Conservation (phyloP, 768 basidiomycete species). For the Lyophyllum atratum region DNA sequence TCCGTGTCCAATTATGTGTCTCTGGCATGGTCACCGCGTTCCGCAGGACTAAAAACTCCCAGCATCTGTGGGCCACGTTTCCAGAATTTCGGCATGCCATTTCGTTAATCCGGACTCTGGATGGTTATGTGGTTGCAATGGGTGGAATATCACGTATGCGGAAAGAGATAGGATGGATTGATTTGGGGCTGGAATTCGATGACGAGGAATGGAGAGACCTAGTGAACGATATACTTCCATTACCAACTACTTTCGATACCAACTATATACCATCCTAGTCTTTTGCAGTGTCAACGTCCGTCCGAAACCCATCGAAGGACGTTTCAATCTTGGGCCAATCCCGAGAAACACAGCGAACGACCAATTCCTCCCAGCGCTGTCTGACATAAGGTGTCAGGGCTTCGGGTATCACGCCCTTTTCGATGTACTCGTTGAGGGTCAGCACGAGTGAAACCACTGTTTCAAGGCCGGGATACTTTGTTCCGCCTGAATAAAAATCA, state of each 20-base stretch:
- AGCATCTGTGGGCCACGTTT: too few relatives aligned
- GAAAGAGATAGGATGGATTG: too few relatives aligned
- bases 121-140: too few relatives aligned
- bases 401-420: not conserved
- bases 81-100: too few relatives aligned
- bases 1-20: not conserved
- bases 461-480: not conserved
- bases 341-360: not conserved
- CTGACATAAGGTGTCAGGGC: not conserved
- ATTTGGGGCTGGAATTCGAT: not conserved
- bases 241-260: not conserved
- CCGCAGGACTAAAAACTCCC: not conserved
- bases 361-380: not conserved
- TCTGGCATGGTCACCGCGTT: not conserved
- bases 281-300: not conserved
- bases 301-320: not conserved
- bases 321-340: not conserved
- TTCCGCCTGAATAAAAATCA: not conserved
- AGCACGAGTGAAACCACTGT: not conserved
- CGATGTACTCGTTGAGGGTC: not conserved
- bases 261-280: not conserved
- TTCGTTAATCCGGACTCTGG: too few relatives aligned
- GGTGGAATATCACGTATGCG: too few relatives aligned
- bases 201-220: not conserved
- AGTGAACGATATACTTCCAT: not conserved